These are phyloP conservation scores for Fusarium sp. DNA, from an alignment of 2,329 filamentous ascomycete genomes.

Conservation along the genomic window DNA sequence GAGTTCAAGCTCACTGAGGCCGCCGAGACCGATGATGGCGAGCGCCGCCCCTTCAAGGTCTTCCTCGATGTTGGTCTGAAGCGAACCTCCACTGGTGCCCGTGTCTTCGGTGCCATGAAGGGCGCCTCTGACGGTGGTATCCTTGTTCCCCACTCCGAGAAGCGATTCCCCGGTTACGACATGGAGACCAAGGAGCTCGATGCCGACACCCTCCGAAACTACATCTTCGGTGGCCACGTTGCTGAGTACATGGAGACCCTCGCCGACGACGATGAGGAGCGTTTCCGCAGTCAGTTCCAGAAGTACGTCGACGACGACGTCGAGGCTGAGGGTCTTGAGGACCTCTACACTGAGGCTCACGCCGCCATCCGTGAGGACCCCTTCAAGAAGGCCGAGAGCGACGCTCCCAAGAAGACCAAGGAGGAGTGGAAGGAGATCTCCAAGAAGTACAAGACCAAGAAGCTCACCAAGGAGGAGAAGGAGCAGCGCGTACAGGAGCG, in stretches of 20 bases:
- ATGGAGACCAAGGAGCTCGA: conserved; percentile 98
- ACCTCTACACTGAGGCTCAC: conserved; percentile 95
- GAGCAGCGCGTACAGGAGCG: conserved; percentile 85
- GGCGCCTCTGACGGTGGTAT: conserved; percentile 98
- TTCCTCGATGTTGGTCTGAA: conserved; percentile 97
- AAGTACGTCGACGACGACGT: conserved; percentile 98
- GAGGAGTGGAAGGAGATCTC: conserved; percentile 96
- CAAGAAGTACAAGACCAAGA: conserved; percentile 83
- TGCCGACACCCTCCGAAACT: conserved; percentile 95
- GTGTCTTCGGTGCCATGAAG: conserved; percentile 99
- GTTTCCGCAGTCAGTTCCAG: conserved; percentile 97
- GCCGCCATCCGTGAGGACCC: conserved; percentile 97
- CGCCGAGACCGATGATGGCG: conserved; percentile 78
- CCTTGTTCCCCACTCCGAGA: conserved; percentile 97
- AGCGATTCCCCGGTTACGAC: conserved; percentile 99
- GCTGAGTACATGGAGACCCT: conserved; percentile 99
- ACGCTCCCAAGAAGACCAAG: conserved; percentile 92
- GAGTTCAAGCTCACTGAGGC: conserved; percentile 97
- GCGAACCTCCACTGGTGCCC: conserved; percentile 97
- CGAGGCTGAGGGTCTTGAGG: conserved; percentile 96
- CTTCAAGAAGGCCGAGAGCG: conserved; percentile 87
- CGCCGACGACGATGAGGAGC: conserved; percentile 99
- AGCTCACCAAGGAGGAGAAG: conserved; percentile 87
- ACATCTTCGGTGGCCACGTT: conserved; percentile 98
- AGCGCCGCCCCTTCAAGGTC: conserved; percentile 99